Percentiles rank a stretch among this genome's conserved stretches.
phyloP scores from a whole-genome alignment of 495 filamentous ascomycete genomes.

The Penicillium macrosclerotiorum region DNA sequence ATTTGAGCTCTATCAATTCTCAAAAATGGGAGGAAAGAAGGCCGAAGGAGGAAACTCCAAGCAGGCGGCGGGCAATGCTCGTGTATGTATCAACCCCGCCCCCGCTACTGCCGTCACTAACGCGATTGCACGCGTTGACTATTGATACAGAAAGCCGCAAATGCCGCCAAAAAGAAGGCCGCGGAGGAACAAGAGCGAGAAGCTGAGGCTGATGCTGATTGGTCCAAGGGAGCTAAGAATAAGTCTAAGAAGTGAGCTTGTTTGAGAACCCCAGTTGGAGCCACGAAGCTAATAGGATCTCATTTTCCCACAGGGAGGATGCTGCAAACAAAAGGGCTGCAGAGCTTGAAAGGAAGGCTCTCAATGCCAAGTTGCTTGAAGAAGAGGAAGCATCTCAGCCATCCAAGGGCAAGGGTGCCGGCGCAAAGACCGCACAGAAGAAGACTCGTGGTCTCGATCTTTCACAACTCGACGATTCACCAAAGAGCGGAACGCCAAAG shows the following conservation, averaged over 20 bases:
- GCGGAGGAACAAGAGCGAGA: constrained; percentile 65
- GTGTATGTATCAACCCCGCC: constrained; percentile 41
- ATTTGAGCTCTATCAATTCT: neutral
- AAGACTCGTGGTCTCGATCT: constrained; percentile 68
- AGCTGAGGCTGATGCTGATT: constrained; percentile 70
- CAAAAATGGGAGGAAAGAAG: constrained; percentile 59
- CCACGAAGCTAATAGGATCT: constrained; percentile 13
- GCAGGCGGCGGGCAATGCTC: constrained; percentile 85
- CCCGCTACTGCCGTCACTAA: constrained; percentile 26
- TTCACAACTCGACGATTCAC: constrained; percentile 60
- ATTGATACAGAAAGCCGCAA: constrained; percentile 75
- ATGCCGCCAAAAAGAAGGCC: constrained; percentile 73
- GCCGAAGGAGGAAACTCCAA: constrained; percentile 71
- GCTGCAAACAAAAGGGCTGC: constrained; percentile 85
- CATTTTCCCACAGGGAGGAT: constrained; percentile 59
- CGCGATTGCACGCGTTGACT: constrained; percentile 10
- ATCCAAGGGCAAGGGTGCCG: constrained; percentile 56
- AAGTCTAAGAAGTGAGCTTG: constrained; percentile 72
- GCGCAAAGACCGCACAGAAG: constrained; percentile 62
- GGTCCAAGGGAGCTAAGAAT: constrained; percentile 81
- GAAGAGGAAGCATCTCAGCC: constrained; percentile 73
- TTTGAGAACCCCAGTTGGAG: neutral
- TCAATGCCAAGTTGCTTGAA: no score
- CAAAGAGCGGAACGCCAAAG: constrained; percentile 36
- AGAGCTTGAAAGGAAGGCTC: constrained; percentile 79